Evolutionary conservation across 2,329 filamentous ascomycete species (phyloP).

Genomic region (Karstenula rhodostoma): DNA sequence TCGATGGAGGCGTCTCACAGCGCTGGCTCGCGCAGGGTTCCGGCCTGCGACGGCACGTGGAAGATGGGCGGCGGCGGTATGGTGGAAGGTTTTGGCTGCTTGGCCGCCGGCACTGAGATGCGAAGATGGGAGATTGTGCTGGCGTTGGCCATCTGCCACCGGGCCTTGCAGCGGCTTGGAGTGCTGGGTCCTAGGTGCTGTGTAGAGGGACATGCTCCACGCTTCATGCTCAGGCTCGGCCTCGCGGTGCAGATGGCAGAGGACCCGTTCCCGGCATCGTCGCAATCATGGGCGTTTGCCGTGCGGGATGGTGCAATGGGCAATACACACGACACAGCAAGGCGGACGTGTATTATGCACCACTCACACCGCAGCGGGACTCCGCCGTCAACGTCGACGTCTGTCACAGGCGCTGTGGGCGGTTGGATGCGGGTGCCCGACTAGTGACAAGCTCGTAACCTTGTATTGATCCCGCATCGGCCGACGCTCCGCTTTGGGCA

Average conservation of each 20-base stretch:
- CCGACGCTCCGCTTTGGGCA: conserved; percentile 37
- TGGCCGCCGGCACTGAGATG: conserved; percentile 7
- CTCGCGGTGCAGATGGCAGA: conserved; percentile 1
- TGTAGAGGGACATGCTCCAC: too few species aligned
- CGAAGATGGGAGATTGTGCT: not conserved
- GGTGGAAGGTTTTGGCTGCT: too few species aligned
- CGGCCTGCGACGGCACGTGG: conserved; percentile 30
- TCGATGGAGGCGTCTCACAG: conserved; percentile 27
- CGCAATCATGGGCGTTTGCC: not conserved
- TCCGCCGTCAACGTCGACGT: conserved; percentile 30
- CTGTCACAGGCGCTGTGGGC: conserved; percentile 28
- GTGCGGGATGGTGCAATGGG: not conserved
- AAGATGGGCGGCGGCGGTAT: conserved; percentile 16
- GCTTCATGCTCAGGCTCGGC: too few species aligned
- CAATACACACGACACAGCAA: too few species aligned
- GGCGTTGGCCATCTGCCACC: not conserved
- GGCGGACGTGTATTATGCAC: conserved; percentile 18
- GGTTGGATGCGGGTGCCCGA: conserved; percentile 30
- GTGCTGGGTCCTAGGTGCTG: too few species aligned
- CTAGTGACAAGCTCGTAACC: conserved; percentile 33
- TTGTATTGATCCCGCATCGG: conserved; percentile 40
- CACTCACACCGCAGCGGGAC: conserved; percentile 28
- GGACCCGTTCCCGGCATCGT: conserved; percentile 1
- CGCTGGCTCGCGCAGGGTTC: conserved; percentile 23
- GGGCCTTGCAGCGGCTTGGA: not conserved